Conservation (phyloP, 139 green algal species). For the Auxenochlorella pyrenoidosa region DNA sequence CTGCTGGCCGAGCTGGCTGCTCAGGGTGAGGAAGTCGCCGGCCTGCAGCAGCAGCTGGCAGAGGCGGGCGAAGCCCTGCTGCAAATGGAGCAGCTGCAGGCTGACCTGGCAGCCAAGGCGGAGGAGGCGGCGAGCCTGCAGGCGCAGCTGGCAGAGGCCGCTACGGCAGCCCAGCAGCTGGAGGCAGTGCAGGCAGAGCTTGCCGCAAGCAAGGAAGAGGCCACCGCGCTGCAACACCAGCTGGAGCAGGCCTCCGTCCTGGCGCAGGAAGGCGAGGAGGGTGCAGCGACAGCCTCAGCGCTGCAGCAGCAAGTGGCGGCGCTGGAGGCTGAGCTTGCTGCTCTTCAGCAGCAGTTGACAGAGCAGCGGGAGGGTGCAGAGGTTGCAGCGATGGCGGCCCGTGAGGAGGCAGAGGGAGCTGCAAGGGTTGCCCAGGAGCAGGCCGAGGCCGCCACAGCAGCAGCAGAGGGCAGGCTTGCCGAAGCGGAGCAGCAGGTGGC, state of each 20-base stretch:
- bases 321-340: neutral
- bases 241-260: neutral
- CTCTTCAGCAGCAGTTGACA: constrained; percentile 11
- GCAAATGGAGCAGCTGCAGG: neutral
- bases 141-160: neutral
- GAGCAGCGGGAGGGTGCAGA: neutral
- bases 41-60: neutral
- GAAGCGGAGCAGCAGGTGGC: neutral
- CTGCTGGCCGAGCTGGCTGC: neutral
- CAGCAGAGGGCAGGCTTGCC: too few species aligned
- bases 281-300: neutral
- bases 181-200: constrained; percentile 20
- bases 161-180: neutral
- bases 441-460: neutral
- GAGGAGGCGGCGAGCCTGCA: neutral
- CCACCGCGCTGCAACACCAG: neutral
- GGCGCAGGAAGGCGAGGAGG: constrained; percentile 2
- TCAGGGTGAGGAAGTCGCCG: neutral
- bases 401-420: neutral
- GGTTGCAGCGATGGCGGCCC: neutral
- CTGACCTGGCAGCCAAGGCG: neutral
- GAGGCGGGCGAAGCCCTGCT: neutral
- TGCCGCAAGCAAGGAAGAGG: neutral
- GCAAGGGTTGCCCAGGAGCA: neutral
- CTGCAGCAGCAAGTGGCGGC: neutral